Conservation (phyloP, 1,284 basidiomycete genomes). For the Rugosomyces carneus region DNA sequence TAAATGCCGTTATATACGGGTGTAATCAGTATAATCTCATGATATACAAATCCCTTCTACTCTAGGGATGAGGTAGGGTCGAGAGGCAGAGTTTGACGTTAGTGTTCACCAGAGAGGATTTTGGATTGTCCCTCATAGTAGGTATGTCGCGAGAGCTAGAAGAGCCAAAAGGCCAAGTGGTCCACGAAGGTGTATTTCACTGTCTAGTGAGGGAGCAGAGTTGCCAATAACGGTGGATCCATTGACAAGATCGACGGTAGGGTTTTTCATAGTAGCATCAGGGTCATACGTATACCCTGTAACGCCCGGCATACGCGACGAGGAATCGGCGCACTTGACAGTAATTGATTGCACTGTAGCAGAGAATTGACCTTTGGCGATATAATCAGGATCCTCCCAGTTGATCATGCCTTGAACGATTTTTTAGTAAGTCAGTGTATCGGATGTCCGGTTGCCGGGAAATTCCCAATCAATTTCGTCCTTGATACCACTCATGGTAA, state of each 20-base stretch:
- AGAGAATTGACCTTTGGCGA: constrained; percentile 53
- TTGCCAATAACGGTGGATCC: constrained; percentile 36
- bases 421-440: no score
- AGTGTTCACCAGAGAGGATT: no score
- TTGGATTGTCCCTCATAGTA: no score
- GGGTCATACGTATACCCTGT: constrained; percentile 59
- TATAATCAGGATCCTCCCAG: constrained; percentile 72
- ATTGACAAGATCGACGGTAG: constrained; percentile 41
- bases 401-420: constrained; percentile 57
- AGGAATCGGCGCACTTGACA: constrained; percentile 53
- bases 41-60: not conserved
- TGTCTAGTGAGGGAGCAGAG: constrained; percentile 20
- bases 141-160: no score
- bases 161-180: constrained; percentile 20
- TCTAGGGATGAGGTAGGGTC: no score
- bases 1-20: not conserved
- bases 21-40: not conserved
- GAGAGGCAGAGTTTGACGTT: no score
- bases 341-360: constrained; percentile 51
- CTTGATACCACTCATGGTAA: not conserved
- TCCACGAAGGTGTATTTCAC: constrained; percentile 17
- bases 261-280: constrained; percentile 46
- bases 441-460: not conserved
- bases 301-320: constrained; percentile 32
- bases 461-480: no score